phyloP scores from a whole-genome alignment of 1,284 basidiomycete genomes.

The Somion occarium region DNA sequence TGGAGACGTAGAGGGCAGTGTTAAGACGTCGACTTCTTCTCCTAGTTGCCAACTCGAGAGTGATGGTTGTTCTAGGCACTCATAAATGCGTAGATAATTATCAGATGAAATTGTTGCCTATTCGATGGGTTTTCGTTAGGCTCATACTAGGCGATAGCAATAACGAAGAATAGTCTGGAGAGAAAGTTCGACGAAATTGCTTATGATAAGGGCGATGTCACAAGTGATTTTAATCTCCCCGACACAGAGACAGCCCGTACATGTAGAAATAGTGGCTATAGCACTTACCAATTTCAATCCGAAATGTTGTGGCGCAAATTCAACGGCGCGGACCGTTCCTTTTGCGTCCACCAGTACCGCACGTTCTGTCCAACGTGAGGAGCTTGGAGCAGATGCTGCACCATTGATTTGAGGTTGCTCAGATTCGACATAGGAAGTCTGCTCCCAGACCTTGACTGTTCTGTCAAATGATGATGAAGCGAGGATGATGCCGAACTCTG shows the following conservation, averaged over 20 bases:
- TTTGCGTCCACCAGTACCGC: constrained; percentile 77
- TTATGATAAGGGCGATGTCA: no score
- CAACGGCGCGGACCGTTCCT: constrained; percentile 78
- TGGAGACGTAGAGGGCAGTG: constrained; percentile 43
- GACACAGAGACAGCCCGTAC: no score
- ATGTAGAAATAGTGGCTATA: neutral
- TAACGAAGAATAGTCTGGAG: no score
- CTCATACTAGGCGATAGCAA: neutral
- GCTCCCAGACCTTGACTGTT: constrained; percentile 88
- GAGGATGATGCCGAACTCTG: constrained; percentile 81
- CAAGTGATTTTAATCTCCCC: no score
- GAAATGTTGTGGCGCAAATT: constrained; percentile 82
- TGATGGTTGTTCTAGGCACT: constrained; percentile 82
- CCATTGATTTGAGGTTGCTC: constrained; percentile 32
- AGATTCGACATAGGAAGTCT: constrained; percentile 37
- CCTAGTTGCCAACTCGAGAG: constrained; percentile 75
- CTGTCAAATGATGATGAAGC: constrained; percentile 86
- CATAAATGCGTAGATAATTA: constrained; percentile 82
- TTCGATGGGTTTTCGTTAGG: neutral
- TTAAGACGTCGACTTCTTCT: constrained; percentile 74
- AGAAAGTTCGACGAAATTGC: no score
- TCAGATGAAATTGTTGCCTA: constrained; percentile 87
- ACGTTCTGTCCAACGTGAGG: constrained; percentile 68
- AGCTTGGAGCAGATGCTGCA: constrained; percentile 20
- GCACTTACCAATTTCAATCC: constrained; percentile 78